A percentile compares a stretch with the other conserved stretches of the same genome.
phyloP scores from a whole-genome alignment of 73 alveolate genomes.

The Paraurostyla sp. region DNA sequence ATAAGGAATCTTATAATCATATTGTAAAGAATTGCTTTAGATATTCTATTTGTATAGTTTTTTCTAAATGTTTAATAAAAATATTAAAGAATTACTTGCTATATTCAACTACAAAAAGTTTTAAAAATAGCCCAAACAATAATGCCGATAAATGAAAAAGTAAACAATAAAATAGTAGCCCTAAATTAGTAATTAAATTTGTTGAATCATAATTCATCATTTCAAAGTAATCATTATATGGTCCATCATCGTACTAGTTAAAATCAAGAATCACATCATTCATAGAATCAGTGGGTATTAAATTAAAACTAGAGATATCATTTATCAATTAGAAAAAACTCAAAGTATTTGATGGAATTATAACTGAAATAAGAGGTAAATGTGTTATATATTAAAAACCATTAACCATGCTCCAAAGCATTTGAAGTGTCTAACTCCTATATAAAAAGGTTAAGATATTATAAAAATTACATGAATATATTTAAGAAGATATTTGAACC shows the following conservation, averaged over 20 bases:
- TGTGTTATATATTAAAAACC: conserved; percentile 9
- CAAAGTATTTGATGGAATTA: neutral
- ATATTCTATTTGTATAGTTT: neutral
- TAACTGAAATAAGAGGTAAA: neutral
- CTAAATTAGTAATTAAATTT: neutral
- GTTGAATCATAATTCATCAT: neutral
- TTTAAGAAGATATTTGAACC: neutral
- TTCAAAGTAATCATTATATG: neutral
- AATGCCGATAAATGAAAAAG: neutral
- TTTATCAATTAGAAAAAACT: neutral
- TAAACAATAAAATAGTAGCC: neutral
- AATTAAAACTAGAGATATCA: neutral
- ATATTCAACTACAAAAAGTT: neutral
- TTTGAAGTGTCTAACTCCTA: neutral
- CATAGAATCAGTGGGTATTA: neutral
- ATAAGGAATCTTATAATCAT: neutral
- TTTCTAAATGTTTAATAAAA: neutral
- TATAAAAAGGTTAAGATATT: neutral
- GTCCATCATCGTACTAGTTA: neutral
- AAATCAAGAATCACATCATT: neutral
- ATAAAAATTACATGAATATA: neutral
- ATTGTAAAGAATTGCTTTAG: neutral
- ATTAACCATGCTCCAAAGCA: neutral
- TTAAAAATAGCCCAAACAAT: neutral
- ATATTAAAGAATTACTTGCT: neutral